These are phyloP conservation scores for Zygnema cylindricum DNA, from an alignment of 139 green algal genomes.

Conservation along the genomic window DNA sequence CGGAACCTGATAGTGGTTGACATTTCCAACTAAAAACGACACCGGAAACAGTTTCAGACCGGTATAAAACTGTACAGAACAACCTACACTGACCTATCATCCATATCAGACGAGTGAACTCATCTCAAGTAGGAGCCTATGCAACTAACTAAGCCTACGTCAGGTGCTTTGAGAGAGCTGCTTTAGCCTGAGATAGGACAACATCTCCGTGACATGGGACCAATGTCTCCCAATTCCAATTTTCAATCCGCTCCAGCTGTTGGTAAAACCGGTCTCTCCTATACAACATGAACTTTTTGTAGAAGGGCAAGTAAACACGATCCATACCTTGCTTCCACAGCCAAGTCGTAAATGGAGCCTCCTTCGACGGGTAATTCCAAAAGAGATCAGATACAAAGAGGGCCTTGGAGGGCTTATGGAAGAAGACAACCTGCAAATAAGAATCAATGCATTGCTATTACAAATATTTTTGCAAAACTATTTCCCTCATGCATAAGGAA, in stretches of 20 bases:
- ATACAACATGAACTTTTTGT: conserved; percentile 71
- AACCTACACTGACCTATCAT: no score
- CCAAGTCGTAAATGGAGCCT: conserved; percentile 55
- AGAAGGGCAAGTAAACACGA: conserved; percentile 72
- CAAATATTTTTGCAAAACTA: no score
- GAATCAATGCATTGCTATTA: no score
- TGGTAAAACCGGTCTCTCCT: conserved; percentile 54
- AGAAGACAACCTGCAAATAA: conserved; percentile 65
- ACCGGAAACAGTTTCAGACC: no score
- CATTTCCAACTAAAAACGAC: no score
- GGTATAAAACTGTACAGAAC: no score
- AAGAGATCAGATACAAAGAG: conserved; percentile 69
- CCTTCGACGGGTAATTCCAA: conserved; percentile 68
- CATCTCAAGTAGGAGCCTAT: no score
- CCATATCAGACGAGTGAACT: no score
- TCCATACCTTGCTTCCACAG: conserved; percentile 76
- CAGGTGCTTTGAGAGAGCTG: conserved; percentile 13
- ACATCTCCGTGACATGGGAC: conserved; percentile 72
- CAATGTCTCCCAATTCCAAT: conserved; percentile 66
- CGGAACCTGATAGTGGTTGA: no score
- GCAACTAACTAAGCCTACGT: no score
- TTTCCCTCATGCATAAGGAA: no score
- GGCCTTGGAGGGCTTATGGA: conserved; percentile 58
- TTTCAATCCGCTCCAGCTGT: conserved; percentile 38
- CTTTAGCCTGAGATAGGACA: conserved; percentile 11